Evolutionary conservation across 495 filamentous ascomycete genomes (phyloP).

Genomic region (Clohesyomyces aquaticus): DNA sequence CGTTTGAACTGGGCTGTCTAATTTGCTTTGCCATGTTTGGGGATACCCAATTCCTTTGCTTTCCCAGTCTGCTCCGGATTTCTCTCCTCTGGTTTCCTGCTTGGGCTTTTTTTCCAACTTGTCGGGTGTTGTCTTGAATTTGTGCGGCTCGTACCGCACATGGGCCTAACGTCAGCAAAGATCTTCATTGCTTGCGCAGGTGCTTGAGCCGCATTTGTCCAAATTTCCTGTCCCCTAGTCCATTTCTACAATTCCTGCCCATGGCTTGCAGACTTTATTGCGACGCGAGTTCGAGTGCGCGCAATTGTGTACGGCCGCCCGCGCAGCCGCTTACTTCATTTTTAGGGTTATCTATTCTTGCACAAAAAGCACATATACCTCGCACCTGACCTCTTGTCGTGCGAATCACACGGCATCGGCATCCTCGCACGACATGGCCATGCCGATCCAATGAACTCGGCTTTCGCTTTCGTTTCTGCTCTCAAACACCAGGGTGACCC

Average conservation of each 20-base stretch:
- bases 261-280: neutral
- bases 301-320: neutral
- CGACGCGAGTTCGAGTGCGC: too few species aligned
- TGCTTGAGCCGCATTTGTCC: neutral
- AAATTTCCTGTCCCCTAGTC: too few species aligned
- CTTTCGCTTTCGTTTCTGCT: neutral
- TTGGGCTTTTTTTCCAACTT: neutral
- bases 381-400: constrained; percentile 17
- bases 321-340: constrained; percentile 10
- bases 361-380: constrained; percentile 9
- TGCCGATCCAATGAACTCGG: neutral
- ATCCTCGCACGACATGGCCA: constrained; percentile 19
- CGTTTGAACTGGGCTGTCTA: constrained; percentile 17
- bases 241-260: too few species aligned
- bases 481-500: too few species aligned
- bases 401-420: too few species aligned
- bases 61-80: constrained; percentile 9
- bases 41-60: constrained; percentile 36
- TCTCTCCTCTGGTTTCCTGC: neutral
- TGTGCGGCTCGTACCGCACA: too few species aligned
- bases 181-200: constrained; percentile 9
- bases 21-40: constrained; percentile 22
- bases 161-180: constrained; percentile 18
- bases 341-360: constrained; percentile 7
- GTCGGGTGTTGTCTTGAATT: too few species aligned